Evolutionary conservation across 1,284 basidiomycete genomes (phyloP).

Genomic region (Ganoderma sinense): DNA sequence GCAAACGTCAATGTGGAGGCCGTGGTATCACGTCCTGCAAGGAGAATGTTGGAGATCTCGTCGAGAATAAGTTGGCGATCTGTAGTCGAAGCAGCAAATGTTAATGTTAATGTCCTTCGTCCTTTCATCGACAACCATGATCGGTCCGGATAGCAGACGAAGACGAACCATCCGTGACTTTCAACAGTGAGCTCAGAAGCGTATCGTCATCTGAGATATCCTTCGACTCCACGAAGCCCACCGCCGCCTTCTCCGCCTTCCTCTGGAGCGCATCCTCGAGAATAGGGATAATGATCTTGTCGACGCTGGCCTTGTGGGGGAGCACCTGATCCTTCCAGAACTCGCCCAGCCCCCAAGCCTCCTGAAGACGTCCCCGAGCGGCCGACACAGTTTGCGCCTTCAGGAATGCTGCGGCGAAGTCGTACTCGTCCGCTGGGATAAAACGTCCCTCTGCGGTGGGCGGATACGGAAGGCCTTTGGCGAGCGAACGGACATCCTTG

Average conservation of each 20-base stretch:
- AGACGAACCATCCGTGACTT: conserved; percentile 53
- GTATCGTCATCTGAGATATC: conserved; percentile 48
- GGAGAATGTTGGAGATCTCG: conserved; percentile 45
- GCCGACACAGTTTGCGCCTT: conserved; percentile 48
- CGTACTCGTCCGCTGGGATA: conserved; percentile 37
- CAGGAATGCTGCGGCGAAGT: conserved; percentile 37
- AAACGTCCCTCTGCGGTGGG: conserved; percentile 26
- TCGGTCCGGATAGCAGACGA: not conserved
- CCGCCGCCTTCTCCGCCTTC: conserved; percentile 29
- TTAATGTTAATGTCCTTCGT: too few relatives aligned
- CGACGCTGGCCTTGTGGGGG: conserved; percentile 55
- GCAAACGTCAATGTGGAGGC: conserved; percentile 46
- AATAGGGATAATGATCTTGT: conserved; percentile 59
- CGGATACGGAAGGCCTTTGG: conserved; percentile 38
- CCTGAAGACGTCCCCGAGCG: conserved; percentile 41
- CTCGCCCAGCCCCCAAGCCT: conserved; percentile 59
- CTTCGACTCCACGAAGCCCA: conserved; percentile 28
- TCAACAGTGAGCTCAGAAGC: conserved; percentile 58
- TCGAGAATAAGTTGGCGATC: conserved; percentile 42
- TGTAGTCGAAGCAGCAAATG: not conserved
- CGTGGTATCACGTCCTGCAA: conserved; percentile 49
- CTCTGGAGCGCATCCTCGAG: conserved; percentile 52
- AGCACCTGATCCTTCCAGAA: conserved; percentile 53
- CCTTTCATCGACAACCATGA: not conserved
- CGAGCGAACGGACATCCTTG: conserved; percentile 42